Percentiles rank a stretch among this genome's conserved stretches.
Evolutionary conservation across 352 stramenopile species (phyloP).

Genomic region (Globisporangium rhizosaccharum): DNA sequence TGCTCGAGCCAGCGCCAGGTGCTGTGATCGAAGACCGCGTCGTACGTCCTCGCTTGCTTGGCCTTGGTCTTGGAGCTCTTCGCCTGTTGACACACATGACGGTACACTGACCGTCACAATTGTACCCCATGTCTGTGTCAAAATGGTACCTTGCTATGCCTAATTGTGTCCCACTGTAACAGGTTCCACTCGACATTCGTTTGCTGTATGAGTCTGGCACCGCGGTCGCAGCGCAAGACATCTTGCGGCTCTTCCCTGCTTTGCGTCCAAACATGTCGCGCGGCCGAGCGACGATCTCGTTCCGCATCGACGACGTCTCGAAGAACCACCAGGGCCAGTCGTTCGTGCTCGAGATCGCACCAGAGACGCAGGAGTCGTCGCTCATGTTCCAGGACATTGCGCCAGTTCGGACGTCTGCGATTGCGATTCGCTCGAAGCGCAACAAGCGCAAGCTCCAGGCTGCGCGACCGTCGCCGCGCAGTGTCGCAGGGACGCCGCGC

Average conservation of each 20-base stretch:
- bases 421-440: slow-evolving; percentile 93
- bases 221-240: slow-evolving; percentile 86
- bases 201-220: slow-evolving; percentile 85
- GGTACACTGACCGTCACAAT: neutral
- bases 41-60: slow-evolving; percentile 15
- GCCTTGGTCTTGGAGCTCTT: neutral
- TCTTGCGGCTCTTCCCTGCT: slow-evolving; percentile 84
- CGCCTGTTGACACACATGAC: neutral
- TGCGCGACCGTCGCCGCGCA: slow-evolving; percentile 33
- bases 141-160: neutral
- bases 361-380: slow-evolving; percentile 77
- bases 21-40: slow-evolving; percentile 68
- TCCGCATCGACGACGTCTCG: slow-evolving; percentile 95
- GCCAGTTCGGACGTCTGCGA: slow-evolving; percentile 77
- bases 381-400: slow-evolving; percentile 90
- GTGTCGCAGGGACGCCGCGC: slow-evolving; percentile 28
- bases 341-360: slow-evolving; percentile 89
- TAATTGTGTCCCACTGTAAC: neutral
- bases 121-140: neutral
- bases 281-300: slow-evolving; percentile 82
- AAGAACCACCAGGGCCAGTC: slow-evolving; percentile 97
- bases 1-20: slow-evolving; percentile 70
- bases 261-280: slow-evolving; percentile 85
- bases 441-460: slow-evolving; percentile 86
- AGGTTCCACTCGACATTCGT: slow-evolving; percentile 53